Evolutionary conservation across 345 rosid species (phyloP).

Genomic region (Leavenworthia alabamica): DNA sequence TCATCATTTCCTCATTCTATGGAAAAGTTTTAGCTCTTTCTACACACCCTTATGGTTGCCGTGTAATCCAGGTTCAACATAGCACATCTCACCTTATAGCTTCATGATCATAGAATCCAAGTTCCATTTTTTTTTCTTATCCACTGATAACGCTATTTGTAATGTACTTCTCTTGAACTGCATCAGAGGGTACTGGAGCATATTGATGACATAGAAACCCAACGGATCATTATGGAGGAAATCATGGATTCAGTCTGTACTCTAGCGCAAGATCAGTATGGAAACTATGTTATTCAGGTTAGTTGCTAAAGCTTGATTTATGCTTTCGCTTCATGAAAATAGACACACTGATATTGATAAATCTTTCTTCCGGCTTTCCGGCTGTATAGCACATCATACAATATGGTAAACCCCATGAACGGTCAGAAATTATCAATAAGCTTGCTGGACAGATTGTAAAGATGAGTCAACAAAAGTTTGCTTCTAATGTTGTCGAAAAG

Average conservation of each 20-base stretch:
- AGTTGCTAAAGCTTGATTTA: background rate
- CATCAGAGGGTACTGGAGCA: slow-evolving; percentile 86
- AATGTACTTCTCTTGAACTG: background rate
- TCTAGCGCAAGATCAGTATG: slow-evolving; percentile 90
- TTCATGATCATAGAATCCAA: slow-evolving; percentile 2
- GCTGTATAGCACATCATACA: slow-evolving; percentile 95
- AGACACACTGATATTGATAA: no score
- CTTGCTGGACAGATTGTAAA: slow-evolving; percentile 89
- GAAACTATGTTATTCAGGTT: slow-evolving; percentile 98
- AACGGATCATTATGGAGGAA: slow-evolving; percentile 74
- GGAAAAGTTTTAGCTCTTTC: slow-evolving; percentile 89
- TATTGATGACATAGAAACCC: slow-evolving; percentile 58
- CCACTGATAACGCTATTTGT: background rate
- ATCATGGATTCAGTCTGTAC: slow-evolving; percentile 69
- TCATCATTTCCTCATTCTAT: slow-evolving; percentile 75
- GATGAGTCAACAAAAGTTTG: slow-evolving; percentile 98
- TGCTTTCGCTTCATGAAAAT: background rate
- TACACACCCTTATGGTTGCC: slow-evolving; percentile 97
- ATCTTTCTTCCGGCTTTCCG: slow-evolving; percentile 15
- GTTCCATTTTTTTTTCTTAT: background rate
- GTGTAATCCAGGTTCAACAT: slow-evolving; percentile 74
- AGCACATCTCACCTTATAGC: background rate
- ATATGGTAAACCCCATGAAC: slow-evolving; percentile 73
- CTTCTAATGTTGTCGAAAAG: slow-evolving; percentile 94
- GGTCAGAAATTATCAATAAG: slow-evolving; percentile 65